phyloP scores from a whole-genome alignment of 371 early-diverging fungal species.

The Funneliformis caledonium region DNA sequence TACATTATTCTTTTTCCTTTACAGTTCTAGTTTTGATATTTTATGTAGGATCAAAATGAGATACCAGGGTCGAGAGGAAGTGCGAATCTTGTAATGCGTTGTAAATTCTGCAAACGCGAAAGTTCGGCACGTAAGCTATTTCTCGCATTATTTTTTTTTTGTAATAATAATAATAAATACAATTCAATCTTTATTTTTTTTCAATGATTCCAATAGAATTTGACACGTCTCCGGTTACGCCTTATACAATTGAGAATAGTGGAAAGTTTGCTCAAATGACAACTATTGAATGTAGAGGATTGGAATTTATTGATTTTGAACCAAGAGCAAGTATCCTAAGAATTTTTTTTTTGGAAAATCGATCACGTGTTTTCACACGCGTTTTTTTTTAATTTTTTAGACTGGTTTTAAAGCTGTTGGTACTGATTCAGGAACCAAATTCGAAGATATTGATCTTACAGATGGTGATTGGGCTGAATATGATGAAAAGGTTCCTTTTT shows the following conservation, averaged over 20 bases:
- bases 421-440: slow-evolving; percentile 69
- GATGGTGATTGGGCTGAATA: slow-evolving; percentile 92
- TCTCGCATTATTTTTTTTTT: background rate
- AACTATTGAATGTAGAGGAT: slow-evolving; percentile 83
- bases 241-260: slow-evolving; percentile 66
- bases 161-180: background rate
- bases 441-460: slow-evolving; percentile 81
- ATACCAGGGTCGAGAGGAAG: slow-evolving; percentile 70
- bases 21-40: background rate
- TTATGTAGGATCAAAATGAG: slow-evolving; percentile 49
- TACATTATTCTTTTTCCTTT: background rate
- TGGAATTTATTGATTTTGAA: slow-evolving; percentile 83
- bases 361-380: background rate
- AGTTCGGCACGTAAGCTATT: slow-evolving; percentile 64
- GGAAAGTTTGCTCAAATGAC: slow-evolving; percentile 69
- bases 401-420: slow-evolving; percentile 78
- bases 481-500: slow-evolving; percentile 74
- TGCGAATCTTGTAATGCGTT: slow-evolving; percentile 89
- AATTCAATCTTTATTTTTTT: slow-evolving; percentile 20
- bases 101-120: slow-evolving; percentile 92
- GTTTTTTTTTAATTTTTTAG: slow-evolving; percentile 46
- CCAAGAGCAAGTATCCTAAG: slow-evolving; percentile 60
- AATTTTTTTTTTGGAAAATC: background rate
- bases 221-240: slow-evolving; percentile 57
- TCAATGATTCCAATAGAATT: slow-evolving; percentile 52